Percentiles rank a stretch among this genome's conserved stretches.
These are phyloP conservation scores for Microsporum canis DNA, from an alignment of 2,329 filamentous ascomycete species.

Conservation along the genomic window DNA sequence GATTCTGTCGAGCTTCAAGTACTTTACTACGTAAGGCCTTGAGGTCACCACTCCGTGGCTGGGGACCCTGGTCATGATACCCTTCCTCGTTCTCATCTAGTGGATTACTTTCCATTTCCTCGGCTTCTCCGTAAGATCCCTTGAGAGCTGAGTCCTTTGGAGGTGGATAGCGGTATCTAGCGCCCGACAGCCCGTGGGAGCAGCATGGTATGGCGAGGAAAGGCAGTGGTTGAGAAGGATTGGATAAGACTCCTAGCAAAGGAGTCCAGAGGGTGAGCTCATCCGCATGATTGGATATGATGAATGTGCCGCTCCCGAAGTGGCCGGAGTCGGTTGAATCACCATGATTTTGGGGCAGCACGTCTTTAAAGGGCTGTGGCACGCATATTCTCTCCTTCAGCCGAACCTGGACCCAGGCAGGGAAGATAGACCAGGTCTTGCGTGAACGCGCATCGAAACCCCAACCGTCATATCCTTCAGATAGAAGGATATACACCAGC, in stretches of 20 bases:
- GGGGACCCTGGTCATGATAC: constrained; percentile 11
- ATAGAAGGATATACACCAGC: constrained; percentile 67
- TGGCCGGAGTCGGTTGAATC: constrained; percentile 36
- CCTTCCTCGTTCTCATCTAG: neutral
- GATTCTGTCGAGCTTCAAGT: constrained; percentile 22
- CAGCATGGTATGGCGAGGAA: constrained; percentile 96
- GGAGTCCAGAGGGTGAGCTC: constrained; percentile 95
- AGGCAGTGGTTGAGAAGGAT: constrained; percentile 50
- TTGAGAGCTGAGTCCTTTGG: constrained; percentile 13
- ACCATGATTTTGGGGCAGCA: constrained; percentile 4
- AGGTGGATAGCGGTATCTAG: constrained; percentile 48
- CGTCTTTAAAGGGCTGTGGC: constrained; percentile 39
- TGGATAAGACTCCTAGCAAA: constrained; percentile 57
- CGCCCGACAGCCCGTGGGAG: constrained; percentile 72
- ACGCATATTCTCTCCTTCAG: constrained; percentile 52
- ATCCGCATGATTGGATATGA: constrained; percentile 94
- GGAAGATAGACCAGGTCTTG: constrained; percentile 74
- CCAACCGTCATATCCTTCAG: constrained; percentile 74
- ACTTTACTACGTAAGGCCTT: constrained; percentile 30
- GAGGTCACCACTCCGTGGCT: constrained; percentile 31
- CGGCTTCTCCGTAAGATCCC: constrained; percentile 7
- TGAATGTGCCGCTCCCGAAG: constrained; percentile 68
- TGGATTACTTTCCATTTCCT: neutral
- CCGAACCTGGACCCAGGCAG: constrained; percentile 34
- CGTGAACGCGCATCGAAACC: constrained; percentile 83